Evolutionary conservation across 2,329 filamentous ascomycete species (phyloP).

Genomic region (Macrophomina pseudophaseolina): DNA sequence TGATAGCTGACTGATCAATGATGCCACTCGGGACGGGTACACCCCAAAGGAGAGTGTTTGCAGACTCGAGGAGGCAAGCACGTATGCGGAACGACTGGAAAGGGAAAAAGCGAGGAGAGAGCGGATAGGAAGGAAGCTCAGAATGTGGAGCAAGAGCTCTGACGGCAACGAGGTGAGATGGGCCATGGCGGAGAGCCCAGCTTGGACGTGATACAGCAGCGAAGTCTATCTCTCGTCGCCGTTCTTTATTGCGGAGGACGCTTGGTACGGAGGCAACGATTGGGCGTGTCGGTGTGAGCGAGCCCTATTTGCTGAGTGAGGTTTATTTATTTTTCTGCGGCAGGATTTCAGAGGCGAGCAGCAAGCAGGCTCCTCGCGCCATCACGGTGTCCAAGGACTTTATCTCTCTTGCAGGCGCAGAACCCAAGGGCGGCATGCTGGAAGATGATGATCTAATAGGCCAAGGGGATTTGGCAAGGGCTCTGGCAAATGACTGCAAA

Average conservation of each 20-base stretch:
- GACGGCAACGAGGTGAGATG: constrained; percentile 34
- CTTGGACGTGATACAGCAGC: constrained; percentile 4
- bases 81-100: constrained; percentile 37
- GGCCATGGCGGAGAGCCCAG: background rate
- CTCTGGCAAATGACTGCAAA: background rate
- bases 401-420: background rate
- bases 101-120: constrained; percentile 42
- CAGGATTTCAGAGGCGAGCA: constrained; percentile 13
- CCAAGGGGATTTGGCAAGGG: background rate
- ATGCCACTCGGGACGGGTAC: constrained; percentile 78
- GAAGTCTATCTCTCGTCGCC: background rate
- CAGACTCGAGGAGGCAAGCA: constrained; percentile 39
- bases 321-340: background rate
- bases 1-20: constrained; percentile 69
- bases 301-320: constrained; percentile 20
- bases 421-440: background rate
- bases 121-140: constrained; percentile 38
- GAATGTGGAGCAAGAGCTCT: constrained; percentile 41
- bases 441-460: background rate
- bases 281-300: constrained; percentile 10
- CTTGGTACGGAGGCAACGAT: background rate
- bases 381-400: constrained; percentile 13
- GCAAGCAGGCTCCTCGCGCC: constrained; percentile 1
- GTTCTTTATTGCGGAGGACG: background rate
- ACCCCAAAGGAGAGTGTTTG: constrained; percentile 80